Percentiles rank a stretch among this genome's conserved stretches.
phyloP scores from a whole-genome alignment of 805 yeast genomes.

The Candida oleophila region DNA sequence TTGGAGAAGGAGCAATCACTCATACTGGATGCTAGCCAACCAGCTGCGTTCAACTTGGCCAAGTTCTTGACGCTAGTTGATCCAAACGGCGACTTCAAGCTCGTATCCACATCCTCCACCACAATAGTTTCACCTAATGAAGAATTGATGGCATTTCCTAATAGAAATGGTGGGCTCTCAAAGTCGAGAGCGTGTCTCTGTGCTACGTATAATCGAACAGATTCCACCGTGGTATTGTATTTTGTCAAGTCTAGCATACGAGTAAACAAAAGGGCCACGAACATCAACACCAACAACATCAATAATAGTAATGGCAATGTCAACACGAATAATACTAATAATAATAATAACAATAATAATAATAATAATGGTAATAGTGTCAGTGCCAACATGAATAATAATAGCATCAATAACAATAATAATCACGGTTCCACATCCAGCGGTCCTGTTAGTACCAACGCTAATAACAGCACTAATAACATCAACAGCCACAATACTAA shows the following conservation, averaged over 20 bases:
- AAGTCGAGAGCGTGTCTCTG: slow-evolving; percentile 41
- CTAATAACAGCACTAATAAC: background rate
- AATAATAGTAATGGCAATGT: background rate
- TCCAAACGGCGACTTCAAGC: slow-evolving; percentile 72
- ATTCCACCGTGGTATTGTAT: slow-evolving; percentile 49
- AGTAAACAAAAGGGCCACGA: background rate
- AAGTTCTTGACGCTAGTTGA: slow-evolving; percentile 68
- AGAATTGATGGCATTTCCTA: slow-evolving; percentile 55
- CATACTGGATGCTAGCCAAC: slow-evolving; percentile 10
- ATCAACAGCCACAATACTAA: background rate
- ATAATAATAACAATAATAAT: background rate
- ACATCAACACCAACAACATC: background rate
- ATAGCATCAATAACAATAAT: background rate
- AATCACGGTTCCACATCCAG: background rate
- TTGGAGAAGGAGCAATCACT: slow-evolving; percentile 45
- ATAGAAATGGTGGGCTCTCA: background rate
- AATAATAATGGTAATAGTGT: background rate
- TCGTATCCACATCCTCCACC: slow-evolving; percentile 68
- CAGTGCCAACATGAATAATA: background rate
- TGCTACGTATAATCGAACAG: slow-evolving; percentile 53
- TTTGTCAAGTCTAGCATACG: slow-evolving; percentile 42
- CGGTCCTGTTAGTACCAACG: background rate
- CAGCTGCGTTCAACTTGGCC: slow-evolving; percentile 25
- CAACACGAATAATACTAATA: too few species aligned
- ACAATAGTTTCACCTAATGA: slow-evolving; percentile 62